Evolutionary conservation across 345 rosid species (phyloP), one percentile per base, ranked within the genome.

Genomic region (Pugionium dolabratum): DNA sequence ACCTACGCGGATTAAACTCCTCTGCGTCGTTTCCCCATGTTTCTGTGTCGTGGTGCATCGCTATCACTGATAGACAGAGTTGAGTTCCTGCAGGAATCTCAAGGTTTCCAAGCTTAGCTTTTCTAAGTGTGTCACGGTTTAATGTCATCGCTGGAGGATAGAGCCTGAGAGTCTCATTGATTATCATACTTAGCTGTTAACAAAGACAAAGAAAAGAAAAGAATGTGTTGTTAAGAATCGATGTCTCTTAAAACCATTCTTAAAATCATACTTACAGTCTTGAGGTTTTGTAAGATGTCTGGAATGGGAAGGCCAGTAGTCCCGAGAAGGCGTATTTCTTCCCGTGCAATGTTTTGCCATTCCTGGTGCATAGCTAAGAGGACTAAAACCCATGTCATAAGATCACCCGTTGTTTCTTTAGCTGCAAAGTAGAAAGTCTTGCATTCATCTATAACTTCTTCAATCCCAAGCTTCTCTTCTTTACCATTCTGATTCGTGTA

Each of bases 351-450:
- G 55, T 41, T 52, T 73, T 93, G 91, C 96, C 98, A 93, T 34
- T 90, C 90, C 45, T 82, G 97, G 68, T 92, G 78, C 74, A 72
- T 39, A n/a, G 91, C 90, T 9, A 93, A 69, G 26, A 83, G 86
- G 0, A 90, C 56, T 59, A 93, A 72, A 0, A 82, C 81, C 90
- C 91, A 87, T 7, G 90, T 83, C 74, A 93, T 69, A 31, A 84
- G 84, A 28, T 82, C 78, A 36, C 81, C 97, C 1, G 88, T 79
- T 7, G 97, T 93, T 71, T 93, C 96, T 33, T 90, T 89, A 37
- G 94, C 97, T 4, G 96, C 94, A 50, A 90, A 86, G 73, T 90
- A 90, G 67, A 93, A 86, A 4, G 94, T 90, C 71, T 93, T 86
- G 83, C 94, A 86, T 68, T 93, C 96, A 28, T 90, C 88, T 59